Conservation (phyloP, 2,329 filamentous ascomycete genomes). For the Aspergillus aculeatus region DNA sequence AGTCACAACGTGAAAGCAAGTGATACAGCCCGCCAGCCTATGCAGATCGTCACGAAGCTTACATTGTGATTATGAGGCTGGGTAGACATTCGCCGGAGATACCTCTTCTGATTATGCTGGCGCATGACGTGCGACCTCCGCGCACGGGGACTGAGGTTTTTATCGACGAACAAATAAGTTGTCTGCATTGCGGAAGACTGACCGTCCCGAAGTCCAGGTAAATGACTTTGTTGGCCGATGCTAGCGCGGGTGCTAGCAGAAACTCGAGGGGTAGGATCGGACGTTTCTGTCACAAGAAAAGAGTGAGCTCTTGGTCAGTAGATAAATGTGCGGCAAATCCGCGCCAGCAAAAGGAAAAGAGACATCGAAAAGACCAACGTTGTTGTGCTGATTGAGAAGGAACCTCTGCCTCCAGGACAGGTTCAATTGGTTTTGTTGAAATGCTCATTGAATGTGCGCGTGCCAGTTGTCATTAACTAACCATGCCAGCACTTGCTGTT, state of each 20-base stretch:
- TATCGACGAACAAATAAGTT: conserved; percentile 43
- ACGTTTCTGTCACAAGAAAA: conserved; percentile 17
- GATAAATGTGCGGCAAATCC: not conserved
- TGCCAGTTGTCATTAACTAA: conserved; percentile 9
- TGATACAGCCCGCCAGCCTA: not conserved
- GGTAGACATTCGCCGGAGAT: conserved; percentile 32
- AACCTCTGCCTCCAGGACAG: conserved; percentile 8
- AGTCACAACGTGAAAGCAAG: not conserved
- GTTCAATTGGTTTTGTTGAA: conserved; percentile 12
- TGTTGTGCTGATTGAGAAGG: conserved; percentile 16
- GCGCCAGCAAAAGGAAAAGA: not conserved
- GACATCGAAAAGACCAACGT: conserved; percentile 16
- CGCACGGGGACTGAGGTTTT: conserved; percentile 40
- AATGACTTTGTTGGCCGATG: conserved; percentile 29
- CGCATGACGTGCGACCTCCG: conserved; percentile 47
- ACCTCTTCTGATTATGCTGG: conserved; percentile 45
- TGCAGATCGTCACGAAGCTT: not conserved
- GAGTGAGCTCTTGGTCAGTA: conserved; percentile 10
- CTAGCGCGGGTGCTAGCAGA: conserved; percentile 21
- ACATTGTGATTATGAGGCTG: conserved; percentile 16
- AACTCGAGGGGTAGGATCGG: conserved; percentile 18
- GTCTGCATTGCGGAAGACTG: conserved; percentile 26
- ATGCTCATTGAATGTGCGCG: conserved; percentile 17
- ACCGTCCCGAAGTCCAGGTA: conserved; percentile 20
- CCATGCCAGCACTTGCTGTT: conserved; percentile 11